A percentile compares a stretch with the other conserved stretches of the same genome.
Evolutionary conservation across 2,329 filamentous ascomycete genomes (phyloP).

Genomic region (Truncatella angustata): DNA sequence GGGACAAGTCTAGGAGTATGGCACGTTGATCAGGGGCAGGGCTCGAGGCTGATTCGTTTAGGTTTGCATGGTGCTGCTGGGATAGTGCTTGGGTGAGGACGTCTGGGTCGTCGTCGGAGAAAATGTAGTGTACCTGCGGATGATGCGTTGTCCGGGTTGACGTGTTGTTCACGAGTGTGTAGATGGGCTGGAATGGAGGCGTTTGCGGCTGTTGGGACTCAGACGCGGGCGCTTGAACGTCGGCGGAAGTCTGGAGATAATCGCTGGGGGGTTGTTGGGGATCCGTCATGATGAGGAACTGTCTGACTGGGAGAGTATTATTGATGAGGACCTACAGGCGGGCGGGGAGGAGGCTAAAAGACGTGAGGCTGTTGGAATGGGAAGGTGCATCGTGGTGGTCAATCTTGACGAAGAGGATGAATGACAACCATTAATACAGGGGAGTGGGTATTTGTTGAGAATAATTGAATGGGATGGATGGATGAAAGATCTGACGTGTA

Average conservation of each 20-base stretch:
- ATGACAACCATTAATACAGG: neutral
- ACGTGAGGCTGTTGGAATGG: conserved; percentile 4
- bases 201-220: conserved; percentile 17
- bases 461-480: neutral
- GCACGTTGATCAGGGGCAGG: conserved; percentile 37
- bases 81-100: conserved; percentile 66
- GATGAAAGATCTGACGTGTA: neutral
- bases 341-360: conserved; percentile 7
- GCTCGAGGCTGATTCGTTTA: conserved; percentile 26
- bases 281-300: conserved; percentile 6
- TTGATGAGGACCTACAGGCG: neutral
- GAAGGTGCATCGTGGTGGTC: conserved; percentile 9
- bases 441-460: neutral
- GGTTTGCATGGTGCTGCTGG: conserved; percentile 34
- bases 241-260: neutral
- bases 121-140: conserved; percentile 87
- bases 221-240: neutral
- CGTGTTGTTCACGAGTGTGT: conserved; percentile 77
- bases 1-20: conserved; percentile 54
- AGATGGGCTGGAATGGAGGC: conserved; percentile 72
- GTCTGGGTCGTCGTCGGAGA: conserved; percentile 85
- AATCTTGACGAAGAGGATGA: neutral
- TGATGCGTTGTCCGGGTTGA: conserved; percentile 75
- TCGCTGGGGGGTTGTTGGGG: neutral
- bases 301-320: neutral